Evolutionary conservation across 495 filamentous ascomycete species (phyloP), one percentile per base, ranked within the genome.

Genomic region (Talaromyces proteolyticus): DNA sequence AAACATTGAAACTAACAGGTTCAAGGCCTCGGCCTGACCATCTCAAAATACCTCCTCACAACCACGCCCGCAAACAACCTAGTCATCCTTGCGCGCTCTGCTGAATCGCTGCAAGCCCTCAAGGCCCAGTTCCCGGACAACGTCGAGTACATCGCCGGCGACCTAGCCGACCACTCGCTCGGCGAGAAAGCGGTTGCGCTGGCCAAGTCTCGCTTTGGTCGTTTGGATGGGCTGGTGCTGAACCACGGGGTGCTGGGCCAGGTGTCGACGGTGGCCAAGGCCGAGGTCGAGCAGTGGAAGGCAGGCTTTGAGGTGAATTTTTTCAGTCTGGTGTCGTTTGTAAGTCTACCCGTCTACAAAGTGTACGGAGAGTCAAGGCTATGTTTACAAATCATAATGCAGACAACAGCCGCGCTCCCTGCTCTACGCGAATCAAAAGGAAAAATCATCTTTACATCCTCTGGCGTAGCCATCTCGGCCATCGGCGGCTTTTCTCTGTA

Each of bases 211-310:
- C 61, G 71, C 0, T 96, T 89, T 59, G 80, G 83, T 16, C 80
- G 67, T 23, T 67, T 97, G 6, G 90, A 98, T 59, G 85, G 85
- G 0, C 60, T 98, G 40, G 81, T 96, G 18, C 66, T 98, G 38
- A 96, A 96, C 61, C 93, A 98, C 61, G 91, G 89, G 3, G 74
- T 84, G 8, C 65, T 98, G 34, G 77, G 81, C 17, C 89, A 91
- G 16, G 85, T 95, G n/a, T 80, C 78, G 19, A 84, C 78, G 49
- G 69, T 96, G 44, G 80, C 68, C 10, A 75, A 90, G 18, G 70
- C 75, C 6, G 75, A 79, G 44, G 55, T 77, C 0, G 77, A 87
- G 49, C 83, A 87, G 52, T 96, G 89, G 89, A 81, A 78, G 62
- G 61, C 65, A n/a, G 69, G 75, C 12, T 96, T 87, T 57, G 86